Evolutionary conservation across 2,329 filamentous ascomycete genomes (phyloP).

Genomic region (Intubia oerlemansii): DNA sequence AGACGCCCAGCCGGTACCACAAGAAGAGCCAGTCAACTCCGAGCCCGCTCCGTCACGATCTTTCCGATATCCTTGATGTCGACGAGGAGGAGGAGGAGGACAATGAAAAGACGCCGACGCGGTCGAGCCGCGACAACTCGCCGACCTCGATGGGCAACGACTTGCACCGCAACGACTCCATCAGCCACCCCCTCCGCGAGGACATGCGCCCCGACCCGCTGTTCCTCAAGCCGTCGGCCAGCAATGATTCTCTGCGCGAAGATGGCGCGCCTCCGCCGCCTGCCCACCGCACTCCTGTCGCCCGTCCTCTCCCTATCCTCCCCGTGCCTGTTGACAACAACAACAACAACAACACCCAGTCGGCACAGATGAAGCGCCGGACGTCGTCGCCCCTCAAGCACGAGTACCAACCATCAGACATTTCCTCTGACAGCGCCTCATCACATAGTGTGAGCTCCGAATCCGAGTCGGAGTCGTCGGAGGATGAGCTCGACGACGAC

Average conservation of each 20-base stretch:
- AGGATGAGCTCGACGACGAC: conserved; percentile 36
- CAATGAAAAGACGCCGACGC: too few relatives aligned
- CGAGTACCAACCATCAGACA: conserved; percentile 75
- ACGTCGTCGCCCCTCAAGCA: conserved; percentile 90
- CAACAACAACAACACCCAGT: conserved; percentile 21
- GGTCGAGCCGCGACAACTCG: neutral
- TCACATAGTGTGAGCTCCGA: conserved; percentile 37
- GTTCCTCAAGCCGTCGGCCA: conserved; percentile 14
- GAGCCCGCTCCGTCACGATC: conserved; percentile 6
- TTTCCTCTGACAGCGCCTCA: conserved; percentile 37
- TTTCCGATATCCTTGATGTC: too few relatives aligned
- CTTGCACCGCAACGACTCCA: conserved; percentile 8
- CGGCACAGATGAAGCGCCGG: conserved; percentile 37
- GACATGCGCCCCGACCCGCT: conserved; percentile 17
- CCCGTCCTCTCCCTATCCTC: conserved; percentile 18
- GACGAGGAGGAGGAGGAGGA: too few relatives aligned
- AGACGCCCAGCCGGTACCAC: conserved; percentile 13
- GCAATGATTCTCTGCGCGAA: conserved; percentile 22
- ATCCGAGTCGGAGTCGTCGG: conserved; percentile 20
- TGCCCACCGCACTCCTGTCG: conserved; percentile 24
- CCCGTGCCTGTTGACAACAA: conserved; percentile 24
- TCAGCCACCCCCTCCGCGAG: conserved; percentile 15
- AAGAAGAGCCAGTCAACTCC: too few relatives aligned
- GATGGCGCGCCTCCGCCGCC: conserved; percentile 35
- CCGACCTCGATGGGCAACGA: too few relatives aligned